Base-by-base conservation (phyloP, 1,139 yeast species). In the Hansenula lynferdii region DNA sequence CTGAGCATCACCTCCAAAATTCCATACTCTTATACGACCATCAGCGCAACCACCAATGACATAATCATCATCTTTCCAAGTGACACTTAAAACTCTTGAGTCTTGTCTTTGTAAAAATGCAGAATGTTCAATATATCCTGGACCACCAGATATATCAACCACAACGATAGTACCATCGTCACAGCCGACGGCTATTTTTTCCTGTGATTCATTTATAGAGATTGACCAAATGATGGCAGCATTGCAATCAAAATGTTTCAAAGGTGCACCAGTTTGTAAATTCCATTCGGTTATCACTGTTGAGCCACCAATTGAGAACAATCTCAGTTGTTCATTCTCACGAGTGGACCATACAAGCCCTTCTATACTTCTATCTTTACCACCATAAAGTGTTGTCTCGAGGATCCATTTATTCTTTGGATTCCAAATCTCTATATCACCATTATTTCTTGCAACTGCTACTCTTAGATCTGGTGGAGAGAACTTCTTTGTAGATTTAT, bases 391-490 rank as follows among this genome's bases (percentile, higher is more conserved):
- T 1, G 86, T 76, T 42, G 74, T 61, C 54, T 80, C 77, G 49
- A 75, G 71, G 48, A 68, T 58, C 81, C 82, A 75, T 42, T 65
- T 62, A 52, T 72, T 69, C 53, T 78, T 69, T 16, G 97, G 97
- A 58, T 87, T 87, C 97, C 97, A 94, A 32, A 94, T 80, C 61
- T 94, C 98, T 43, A 94, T 85, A 54, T 89, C 92, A 35, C 99
- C 99, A 58, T 92, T 90, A 37, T 87, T 77, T 60, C 97, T 74
- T 17, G 97, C 98, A 5, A 92, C 84, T 1, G 97, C 97, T 36
- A 92, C 66, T 44, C 96, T 75, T 42, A 89, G 67, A 44, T 78
- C 81, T 25, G 67, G 58, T 1, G 92, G 80, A 1, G 84, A 72
- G 25, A 73, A 58, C 35, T 68, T 62, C n/a, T 62, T 53, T 9